Evolutionary conservation across 208 protist species (phyloP), one percentile per base, ranked within the genome.

Genomic region (Strigomonas oncopelti): DNA sequence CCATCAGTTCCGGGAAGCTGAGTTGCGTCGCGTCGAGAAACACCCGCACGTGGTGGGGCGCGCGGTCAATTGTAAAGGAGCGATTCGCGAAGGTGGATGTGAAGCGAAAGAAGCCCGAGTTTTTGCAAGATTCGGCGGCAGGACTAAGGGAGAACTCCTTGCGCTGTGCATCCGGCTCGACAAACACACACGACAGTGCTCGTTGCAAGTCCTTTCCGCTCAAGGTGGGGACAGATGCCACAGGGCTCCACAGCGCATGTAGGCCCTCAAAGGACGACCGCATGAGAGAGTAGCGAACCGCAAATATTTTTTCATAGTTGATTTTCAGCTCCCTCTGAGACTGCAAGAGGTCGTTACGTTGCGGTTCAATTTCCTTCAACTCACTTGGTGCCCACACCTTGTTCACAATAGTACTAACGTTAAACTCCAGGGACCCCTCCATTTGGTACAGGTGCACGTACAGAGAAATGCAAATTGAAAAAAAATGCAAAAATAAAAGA

Each of bases 1-100:
- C 65, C 25, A 81, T 54, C n/a, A 83, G 69, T 22, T 83, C 70
- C 20, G 77, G 77, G 69, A 87, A 87, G 28, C 71, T 83, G 18
- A 68, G 56, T 2, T 68, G 67, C 36, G 83, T 27, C n/a, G 77
- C 76, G 24, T 28, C 22, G 24, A 83, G 29, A 58, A 87, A 48
- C n/a, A 55, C 48, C 13, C 29, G 31, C 28, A 87, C 36, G 25
- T 83, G 77, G 20, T 45, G 51, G 16, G 42, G 56, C 18, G 71
- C 34, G 13, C 81, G 69, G 4, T 81, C 63, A 0, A 87, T 36
- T 7, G 29, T 46, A 42, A 77, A 86, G n/a, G 67, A 62, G n/a
- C 70, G 27, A 31, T 64, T 74, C 5, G 42, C 28, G 36, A 74
- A 59, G 0, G 20, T n/a, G 4, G 62, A 61, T 22, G 61, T 60